Evolutionary conservation across 2,329 filamentous ascomycete species (phyloP).

Genomic region (Fusarium goolgardi): DNA sequence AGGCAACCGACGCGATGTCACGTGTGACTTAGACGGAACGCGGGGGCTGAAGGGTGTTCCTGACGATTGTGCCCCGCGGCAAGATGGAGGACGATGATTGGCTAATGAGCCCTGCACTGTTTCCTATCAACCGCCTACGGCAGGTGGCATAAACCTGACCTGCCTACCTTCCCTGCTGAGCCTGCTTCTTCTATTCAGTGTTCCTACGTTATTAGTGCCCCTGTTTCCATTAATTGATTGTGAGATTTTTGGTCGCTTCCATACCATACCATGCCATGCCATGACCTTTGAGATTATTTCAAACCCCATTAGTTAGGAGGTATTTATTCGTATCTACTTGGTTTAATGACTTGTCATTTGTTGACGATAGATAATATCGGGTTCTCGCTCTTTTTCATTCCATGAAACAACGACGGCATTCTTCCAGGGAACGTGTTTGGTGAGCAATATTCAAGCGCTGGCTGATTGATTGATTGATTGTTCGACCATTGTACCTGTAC

Average conservation of each 20-base stretch:
- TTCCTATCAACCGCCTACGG: slow-evolving; percentile 40
- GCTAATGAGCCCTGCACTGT: slow-evolving; percentile 44
- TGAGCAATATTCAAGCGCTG: neutral
- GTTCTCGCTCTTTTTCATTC: neutral
- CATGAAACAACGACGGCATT: neutral
- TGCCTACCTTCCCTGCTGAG: slow-evolving; percentile 24
- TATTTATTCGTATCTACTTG: neutral
- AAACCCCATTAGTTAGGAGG: slow-evolving; percentile 4
- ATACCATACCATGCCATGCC: neutral
- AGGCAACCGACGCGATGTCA: slow-evolving; percentile 18
- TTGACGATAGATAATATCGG: neutral
- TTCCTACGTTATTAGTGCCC: slow-evolving; percentile 25
- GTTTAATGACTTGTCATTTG: slow-evolving; percentile 16
- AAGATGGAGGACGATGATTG: slow-evolving; percentile 39
- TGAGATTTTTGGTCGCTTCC: neutral
- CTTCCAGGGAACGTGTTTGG: neutral
- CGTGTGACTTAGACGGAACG: slow-evolving; percentile 3
- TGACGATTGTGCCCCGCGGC: slow-evolving; percentile 51
- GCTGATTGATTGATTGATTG: neutral
- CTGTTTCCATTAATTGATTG: slow-evolving; percentile 6
- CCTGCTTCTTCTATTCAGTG: slow-evolving; percentile 14
- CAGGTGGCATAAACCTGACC: slow-evolving; percentile 34
- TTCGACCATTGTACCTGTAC: neutral
- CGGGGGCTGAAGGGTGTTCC: slow-evolving; percentile 16
- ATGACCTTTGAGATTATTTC: slow-evolving; percentile 25